Evolutionary conservation across 2,329 filamentous ascomycete species (phyloP).

Genomic region (Verticillium nubilum): DNA sequence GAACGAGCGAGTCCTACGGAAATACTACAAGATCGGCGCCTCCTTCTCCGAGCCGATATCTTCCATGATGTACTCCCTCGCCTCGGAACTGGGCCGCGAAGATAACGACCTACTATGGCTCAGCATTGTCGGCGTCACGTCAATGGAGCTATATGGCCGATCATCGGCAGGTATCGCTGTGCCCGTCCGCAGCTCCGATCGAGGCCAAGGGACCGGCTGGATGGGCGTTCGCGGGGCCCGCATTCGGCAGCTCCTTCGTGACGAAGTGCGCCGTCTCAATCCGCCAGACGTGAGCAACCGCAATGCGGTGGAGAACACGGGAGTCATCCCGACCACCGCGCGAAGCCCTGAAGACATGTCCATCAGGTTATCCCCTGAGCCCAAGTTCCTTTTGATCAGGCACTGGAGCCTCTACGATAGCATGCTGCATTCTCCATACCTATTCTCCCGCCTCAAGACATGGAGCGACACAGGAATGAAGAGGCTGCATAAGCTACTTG

Average conservation of each 20-base stretch:
- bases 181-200: constrained; percentile 49
- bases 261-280: constrained; percentile 91
- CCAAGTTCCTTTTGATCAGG: constrained; percentile 83
- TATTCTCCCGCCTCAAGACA: constrained; percentile 85
- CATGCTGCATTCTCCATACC: constrained; percentile 95
- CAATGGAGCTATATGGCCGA: constrained; percentile 83
- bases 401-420: constrained; percentile 98
- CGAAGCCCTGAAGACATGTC: constrained; percentile 85
- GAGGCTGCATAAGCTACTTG: constrained; percentile 85
- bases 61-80: constrained; percentile 89
- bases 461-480: constrained; percentile 90
- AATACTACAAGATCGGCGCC: constrained; percentile 81
- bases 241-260: constrained; percentile 78
- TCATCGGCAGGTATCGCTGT: constrained; percentile 74
- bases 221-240: constrained; percentile 75
- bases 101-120: constrained; percentile 96
- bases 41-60: constrained; percentile 95
- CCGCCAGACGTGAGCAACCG: constrained; percentile 63
- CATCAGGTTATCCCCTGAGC: constrained; percentile 89
- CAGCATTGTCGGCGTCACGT: constrained; percentile 90
- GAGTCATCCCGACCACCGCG: constrained; percentile 85
- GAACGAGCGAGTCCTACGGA: constrained; percentile 68
- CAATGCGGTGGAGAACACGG: constrained; percentile 60
- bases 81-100: constrained; percentile 90
- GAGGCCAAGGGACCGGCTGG: constrained; percentile 62